Evolutionary conservation across 305 asterid genomes (phyloP).

Genomic region (Lippia alba): DNA sequence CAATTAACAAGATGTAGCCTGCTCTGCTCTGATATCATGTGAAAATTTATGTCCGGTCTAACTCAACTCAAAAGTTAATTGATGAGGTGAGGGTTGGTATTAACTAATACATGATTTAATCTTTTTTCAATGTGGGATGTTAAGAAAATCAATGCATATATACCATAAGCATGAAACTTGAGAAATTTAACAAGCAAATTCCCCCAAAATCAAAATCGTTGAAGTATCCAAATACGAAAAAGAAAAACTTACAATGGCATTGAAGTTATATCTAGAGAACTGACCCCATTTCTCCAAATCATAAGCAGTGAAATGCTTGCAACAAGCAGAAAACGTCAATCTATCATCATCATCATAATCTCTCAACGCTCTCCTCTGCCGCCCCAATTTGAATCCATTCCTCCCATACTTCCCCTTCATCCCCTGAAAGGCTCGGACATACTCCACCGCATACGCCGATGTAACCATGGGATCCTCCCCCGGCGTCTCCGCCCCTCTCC

Average conservation of each 20-base stretch:
- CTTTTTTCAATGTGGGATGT: too few relatives aligned
- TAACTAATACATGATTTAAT: too few relatives aligned
- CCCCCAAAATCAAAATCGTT: neutral
- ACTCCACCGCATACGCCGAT: conserved; percentile 70
- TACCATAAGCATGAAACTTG: neutral
- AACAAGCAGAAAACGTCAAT: conserved; percentile 84
- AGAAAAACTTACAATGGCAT: conserved; percentile 64
- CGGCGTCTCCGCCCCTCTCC: conserved; percentile 93
- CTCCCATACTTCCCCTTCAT: neutral
- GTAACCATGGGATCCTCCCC: conserved; percentile 92
- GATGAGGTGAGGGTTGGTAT: too few relatives aligned
- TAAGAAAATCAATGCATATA: too few relatives aligned
- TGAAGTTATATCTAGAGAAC: conserved; percentile 71
- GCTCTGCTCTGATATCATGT: too few relatives aligned
- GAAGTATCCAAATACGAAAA: neutral
- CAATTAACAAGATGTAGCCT: too few relatives aligned
- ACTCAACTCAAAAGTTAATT: too few relatives aligned
- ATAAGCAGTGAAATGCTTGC: conserved; percentile 94
- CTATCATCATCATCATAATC: conserved; percentile 44
- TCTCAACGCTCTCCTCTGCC: conserved; percentile 47
- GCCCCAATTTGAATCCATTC: conserved; percentile 19
- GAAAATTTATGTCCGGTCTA: too few relatives aligned
- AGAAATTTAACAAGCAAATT: neutral
- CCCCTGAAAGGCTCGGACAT: conserved; percentile 71
- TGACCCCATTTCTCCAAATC: conserved; percentile 91